phyloP scores from a whole-genome alignment of 2,329 filamentous ascomycete species.

The Neofusicoccum sp. region DNA sequence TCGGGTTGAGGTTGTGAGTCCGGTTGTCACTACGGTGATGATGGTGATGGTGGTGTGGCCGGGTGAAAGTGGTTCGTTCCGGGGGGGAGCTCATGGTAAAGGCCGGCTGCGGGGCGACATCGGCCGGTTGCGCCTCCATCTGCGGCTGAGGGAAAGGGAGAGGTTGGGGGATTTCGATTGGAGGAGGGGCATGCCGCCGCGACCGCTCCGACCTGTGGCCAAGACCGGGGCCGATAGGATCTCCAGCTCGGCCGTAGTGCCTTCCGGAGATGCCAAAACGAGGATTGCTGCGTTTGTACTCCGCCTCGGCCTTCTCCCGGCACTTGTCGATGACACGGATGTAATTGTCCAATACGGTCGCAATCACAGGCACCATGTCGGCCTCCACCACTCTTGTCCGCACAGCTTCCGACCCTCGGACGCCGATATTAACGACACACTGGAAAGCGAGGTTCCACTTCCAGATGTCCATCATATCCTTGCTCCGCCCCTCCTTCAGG shows the following conservation, averaged over 20 bases:
- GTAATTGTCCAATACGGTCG: slow-evolving; percentile 97
- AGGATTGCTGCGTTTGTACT: slow-evolving; percentile 61
- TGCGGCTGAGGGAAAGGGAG: slow-evolving; percentile 48
- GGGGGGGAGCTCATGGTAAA: slow-evolving; percentile 69
- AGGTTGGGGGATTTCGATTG: slow-evolving; percentile 72
- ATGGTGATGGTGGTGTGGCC: slow-evolving; percentile 53
- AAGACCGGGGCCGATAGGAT: slow-evolving; percentile 33
- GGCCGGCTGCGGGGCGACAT: slow-evolving; percentile 61
- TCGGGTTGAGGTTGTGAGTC: slow-evolving; percentile 37
- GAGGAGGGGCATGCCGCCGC: slow-evolving; percentile 77
- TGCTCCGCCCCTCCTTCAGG: slow-evolving; percentile 93
- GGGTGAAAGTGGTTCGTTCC: slow-evolving; percentile 64
- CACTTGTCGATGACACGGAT: slow-evolving; percentile 93
- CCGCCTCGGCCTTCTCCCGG: slow-evolving; percentile 79
- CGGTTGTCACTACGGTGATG: slow-evolving; percentile 46
- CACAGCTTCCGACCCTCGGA: slow-evolving; percentile 90
- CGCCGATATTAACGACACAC: slow-evolving; percentile 98
- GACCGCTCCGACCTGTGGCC: slow-evolving; percentile 42
- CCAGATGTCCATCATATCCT: slow-evolving; percentile 99
- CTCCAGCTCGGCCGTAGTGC: slow-evolving; percentile 42
- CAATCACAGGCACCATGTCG: slow-evolving; percentile 98
- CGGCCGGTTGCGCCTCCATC: slow-evolving; percentile 53
- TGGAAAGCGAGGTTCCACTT: slow-evolving; percentile 99
- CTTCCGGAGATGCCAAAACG: slow-evolving; percentile 38
- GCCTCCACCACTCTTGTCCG: slow-evolving; percentile 95